Conservation (phyloP, 768 basidiomycete species). For the Boletales sp. region DNA sequence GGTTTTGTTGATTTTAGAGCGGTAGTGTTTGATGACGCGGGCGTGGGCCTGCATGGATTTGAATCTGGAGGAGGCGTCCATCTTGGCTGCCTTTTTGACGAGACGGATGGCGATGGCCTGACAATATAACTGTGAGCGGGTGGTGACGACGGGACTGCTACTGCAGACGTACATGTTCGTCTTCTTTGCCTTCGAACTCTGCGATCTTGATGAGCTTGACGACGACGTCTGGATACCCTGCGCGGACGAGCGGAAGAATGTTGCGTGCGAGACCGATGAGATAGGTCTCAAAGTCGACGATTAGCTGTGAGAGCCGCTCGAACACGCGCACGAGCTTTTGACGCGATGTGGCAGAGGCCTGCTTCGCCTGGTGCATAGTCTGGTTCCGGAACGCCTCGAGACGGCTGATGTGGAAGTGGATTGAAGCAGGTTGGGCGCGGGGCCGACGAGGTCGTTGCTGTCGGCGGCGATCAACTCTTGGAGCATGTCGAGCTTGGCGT, state of each 20-base stretch:
- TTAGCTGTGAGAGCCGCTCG: slow-evolving; percentile 76
- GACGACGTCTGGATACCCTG: slow-evolving; percentile 79
- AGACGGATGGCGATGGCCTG: slow-evolving; percentile 92
- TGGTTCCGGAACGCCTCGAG: slow-evolving; percentile 93
- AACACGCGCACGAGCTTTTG: slow-evolving; percentile 76
- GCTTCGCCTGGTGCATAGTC: slow-evolving; percentile 91
- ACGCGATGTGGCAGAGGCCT: slow-evolving; percentile 63
- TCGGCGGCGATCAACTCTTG: slow-evolving; percentile 76
- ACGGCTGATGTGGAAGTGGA: slow-evolving; percentile 89
- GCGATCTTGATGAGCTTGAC: slow-evolving; percentile 92
- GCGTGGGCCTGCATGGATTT: slow-evolving; percentile 92
- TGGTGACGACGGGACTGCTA: neutral
- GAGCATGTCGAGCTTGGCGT: slow-evolving; percentile 72
- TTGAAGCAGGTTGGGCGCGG: slow-evolving; percentile 85
- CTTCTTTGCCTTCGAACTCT: slow-evolving; percentile 88
- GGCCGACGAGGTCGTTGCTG: slow-evolving; percentile 73
- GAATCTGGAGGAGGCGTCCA: slow-evolving; percentile 91
- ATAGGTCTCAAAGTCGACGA: slow-evolving; percentile 82
- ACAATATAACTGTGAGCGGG: neutral
- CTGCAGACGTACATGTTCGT: slow-evolving; percentile 73
- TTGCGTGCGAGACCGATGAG: slow-evolving; percentile 73
- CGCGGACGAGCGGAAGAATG: slow-evolving; percentile 73
- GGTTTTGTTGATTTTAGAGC: slow-evolving; percentile 79
- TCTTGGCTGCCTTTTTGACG: slow-evolving; percentile 89
- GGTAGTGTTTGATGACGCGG: slow-evolving; percentile 91